Base-by-base conservation (phyloP, 1,284 basidiomycete species). In the Sporisorium iseilematis-ciliati region DNA sequence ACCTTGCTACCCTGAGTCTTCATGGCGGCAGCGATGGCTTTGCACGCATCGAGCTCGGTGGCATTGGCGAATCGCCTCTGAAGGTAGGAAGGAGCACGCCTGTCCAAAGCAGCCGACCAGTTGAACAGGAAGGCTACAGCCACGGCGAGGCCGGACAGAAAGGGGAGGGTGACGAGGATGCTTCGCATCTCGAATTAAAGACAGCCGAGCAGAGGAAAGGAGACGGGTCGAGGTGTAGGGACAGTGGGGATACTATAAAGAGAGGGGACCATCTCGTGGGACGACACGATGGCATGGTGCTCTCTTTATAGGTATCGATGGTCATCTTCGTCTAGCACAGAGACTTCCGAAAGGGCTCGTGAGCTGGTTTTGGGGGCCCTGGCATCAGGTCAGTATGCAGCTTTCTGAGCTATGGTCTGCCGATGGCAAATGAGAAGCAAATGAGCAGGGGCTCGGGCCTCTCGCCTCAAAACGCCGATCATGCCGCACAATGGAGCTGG, bases 11-110 rank as follows among this genome's bases (percentile, higher is more conserved):
- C 49, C 12, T 26, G 20, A 2, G 41, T 59, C 25, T 33, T 59
- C 45, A 70, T 59, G 35, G 64, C 65, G 5, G 31, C 53, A 8
- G 42, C 55, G 40, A 76, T 72, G 14, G 61, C 57, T 40, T 73
- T 51, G 74, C 74, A 76, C 1, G 74, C 69, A 40, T 58, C 53
- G 18, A 65, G 55, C 51, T 76, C 66, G 48, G 74, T 76, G 14
- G 51, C 14, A 59, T 76, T 76, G 57, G 68, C 45, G n/a, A 45
- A 42, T 18, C 72, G 72, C 43, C 31, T 69, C 48, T 69, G 65
- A 2, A 68, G n/a, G 26, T 49, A 49, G 51, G 65, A 54, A 2
- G 68, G 54, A 2, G 45, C 41, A 1, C 31, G 35, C 11, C 46
- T 52, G 55, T 71, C 63, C 23, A 50, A 48, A 3, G 68, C 70